A percentile compares a stretch with the other conserved stretches of the same genome.
Conservation (phyloP, 73 alveolate genomes). For the Paramecium octaurelia region DNA sequence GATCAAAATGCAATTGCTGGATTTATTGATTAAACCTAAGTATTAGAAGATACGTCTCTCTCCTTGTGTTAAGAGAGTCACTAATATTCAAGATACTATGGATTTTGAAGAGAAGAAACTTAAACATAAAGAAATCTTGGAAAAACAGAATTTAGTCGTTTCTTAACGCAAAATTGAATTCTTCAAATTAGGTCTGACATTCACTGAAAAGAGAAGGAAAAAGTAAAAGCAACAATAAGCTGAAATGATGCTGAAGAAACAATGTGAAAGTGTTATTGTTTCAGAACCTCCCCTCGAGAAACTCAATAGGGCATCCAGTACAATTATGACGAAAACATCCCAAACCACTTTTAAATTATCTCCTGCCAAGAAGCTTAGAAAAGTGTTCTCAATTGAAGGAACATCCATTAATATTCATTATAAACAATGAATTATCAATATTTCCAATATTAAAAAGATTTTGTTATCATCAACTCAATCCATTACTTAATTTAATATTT, state of each 20-base stretch:
- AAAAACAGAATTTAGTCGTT: not conserved
- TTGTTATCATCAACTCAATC: not conserved
- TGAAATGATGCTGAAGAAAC: not conserved
- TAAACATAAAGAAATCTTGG: not conserved
- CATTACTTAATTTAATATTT: not conserved
- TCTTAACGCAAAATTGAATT: not conserved
- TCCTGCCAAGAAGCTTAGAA: not conserved
- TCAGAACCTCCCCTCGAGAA: not conserved
- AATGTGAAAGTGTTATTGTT: not conserved
- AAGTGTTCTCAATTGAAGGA: not conserved
- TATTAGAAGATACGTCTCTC: not conserved
- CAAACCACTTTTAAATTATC: not conserved
- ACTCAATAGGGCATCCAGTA: not conserved
- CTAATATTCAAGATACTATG: not conserved
- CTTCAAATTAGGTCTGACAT: not conserved
- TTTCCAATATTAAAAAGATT: not conserved
- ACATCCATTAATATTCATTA: not conserved
- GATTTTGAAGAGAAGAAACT: conserved; percentile 4
- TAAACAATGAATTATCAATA: not conserved
- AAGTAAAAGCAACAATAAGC: not conserved
- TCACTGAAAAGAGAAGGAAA: not conserved
- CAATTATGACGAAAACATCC: not conserved
- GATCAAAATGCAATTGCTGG: not conserved
- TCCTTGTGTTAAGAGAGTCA: not conserved
- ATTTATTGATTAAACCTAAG: not conserved